These are phyloP conservation scores for Pseudoneurospora amorphoporcata DNA, from an alignment of 495 filamentous ascomycete species.

Conservation along the genomic window DNA sequence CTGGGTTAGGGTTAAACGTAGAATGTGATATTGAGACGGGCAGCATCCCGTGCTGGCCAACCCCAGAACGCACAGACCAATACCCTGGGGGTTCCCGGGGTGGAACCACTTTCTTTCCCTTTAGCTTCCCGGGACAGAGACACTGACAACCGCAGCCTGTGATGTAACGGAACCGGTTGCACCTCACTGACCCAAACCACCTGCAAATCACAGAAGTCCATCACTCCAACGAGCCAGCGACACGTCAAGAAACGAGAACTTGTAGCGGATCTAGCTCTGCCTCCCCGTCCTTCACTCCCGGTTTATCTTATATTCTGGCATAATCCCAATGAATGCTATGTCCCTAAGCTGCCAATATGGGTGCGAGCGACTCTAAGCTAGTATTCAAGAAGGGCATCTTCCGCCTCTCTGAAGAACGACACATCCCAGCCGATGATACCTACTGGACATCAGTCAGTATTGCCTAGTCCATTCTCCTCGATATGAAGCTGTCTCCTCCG, in stretches of 20 bases:
- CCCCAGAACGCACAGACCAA: background rate
- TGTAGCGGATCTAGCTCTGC: background rate
- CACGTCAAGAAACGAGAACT: background rate
- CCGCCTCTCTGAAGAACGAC: slow-evolving; percentile 78
- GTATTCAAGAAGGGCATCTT: slow-evolving; percentile 99
- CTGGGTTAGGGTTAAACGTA: slow-evolving; percentile 19
- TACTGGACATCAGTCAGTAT: slow-evolving; percentile 83
- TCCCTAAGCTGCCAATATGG: slow-evolving; percentile 48
- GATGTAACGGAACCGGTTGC: slow-evolving; percentile 9
- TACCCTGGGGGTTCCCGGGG: background rate
- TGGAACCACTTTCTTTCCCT: background rate
- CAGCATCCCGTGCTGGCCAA: background rate
- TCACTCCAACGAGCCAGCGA: background rate
- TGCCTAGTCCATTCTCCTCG: background rate
- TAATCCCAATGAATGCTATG: slow-evolving; percentile 9
- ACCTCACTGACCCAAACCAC: background rate
- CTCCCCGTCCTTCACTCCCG: background rate
- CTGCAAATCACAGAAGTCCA: background rate
- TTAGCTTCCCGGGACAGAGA: background rate
- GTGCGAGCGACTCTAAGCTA: slow-evolving; percentile 97
- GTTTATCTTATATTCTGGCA: background rate
- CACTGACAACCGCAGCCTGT: slow-evolving; percentile 1
- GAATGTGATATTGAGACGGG: background rate
- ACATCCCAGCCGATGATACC: slow-evolving; percentile 77
- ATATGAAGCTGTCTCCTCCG: background rate